Evolutionary conservation across 768 basidiomycete species (phyloP).

Genomic region (Collybiopsis confluens): DNA sequence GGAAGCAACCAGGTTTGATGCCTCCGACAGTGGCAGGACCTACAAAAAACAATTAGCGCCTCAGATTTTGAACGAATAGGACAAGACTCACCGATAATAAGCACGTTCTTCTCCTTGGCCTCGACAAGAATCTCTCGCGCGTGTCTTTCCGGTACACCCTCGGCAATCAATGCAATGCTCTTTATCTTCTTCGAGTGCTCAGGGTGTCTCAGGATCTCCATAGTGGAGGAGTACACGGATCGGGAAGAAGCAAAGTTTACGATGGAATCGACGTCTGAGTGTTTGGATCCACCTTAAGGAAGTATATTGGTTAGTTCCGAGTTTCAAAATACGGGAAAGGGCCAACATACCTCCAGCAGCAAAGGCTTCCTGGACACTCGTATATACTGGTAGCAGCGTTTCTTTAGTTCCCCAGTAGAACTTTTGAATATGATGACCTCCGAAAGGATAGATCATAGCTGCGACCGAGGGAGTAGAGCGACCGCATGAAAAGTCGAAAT

Average conservation of each 20-base stretch:
- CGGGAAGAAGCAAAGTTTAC: slow-evolving; percentile 97
- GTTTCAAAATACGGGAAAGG: no score
- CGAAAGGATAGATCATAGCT: slow-evolving; percentile 99
- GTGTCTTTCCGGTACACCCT: slow-evolving; percentile 98
- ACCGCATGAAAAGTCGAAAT: slow-evolving; percentile 99
- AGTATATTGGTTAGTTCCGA: no score
- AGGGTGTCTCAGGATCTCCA: slow-evolving; percentile 88
- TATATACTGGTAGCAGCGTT: slow-evolving; percentile 97
- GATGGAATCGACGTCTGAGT: slow-evolving; percentile 93
- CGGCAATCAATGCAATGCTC: slow-evolving; percentile 89
- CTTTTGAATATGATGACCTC: slow-evolving; percentile 99
- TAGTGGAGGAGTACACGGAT: slow-evolving; percentile 90
- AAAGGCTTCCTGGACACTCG: slow-evolving; percentile 32
- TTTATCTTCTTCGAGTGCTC: slow-evolving; percentile 67
- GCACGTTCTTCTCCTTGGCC: slow-evolving; percentile 79
- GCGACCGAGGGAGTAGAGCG: slow-evolving; percentile 88
- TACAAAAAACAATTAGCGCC: slow-evolving; percentile 40
- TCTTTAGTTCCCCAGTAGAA: slow-evolving; percentile 99
- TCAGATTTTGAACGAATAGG: no score
- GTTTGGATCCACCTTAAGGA: slow-evolving; percentile 54
- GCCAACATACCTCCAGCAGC: background rate
- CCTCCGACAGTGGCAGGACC: slow-evolving; percentile 99
- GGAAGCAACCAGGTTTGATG: slow-evolving; percentile 99
- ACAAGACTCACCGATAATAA: slow-evolving; percentile 48
- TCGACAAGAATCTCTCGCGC: slow-evolving; percentile 93